Evolutionary conservation across 192 early-diverging fungal genomes (phyloP).

Genomic region (Coemansia sp.): DNA sequence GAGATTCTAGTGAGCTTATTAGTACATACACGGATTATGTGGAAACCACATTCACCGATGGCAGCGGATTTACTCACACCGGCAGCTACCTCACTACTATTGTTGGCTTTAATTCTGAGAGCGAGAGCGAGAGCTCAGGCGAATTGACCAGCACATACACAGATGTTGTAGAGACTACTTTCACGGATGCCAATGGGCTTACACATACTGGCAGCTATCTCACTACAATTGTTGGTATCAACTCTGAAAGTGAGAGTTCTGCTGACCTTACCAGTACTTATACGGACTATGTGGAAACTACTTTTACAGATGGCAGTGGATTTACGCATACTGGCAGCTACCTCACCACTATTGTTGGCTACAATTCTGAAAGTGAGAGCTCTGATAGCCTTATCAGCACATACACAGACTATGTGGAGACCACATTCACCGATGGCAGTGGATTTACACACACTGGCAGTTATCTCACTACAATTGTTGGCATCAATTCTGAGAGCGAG

Average conservation of each 20-base stretch:
- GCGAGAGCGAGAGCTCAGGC: neutral
- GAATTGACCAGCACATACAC: too few species aligned
- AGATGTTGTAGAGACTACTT: too few species aligned
- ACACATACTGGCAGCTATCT: too few species aligned
- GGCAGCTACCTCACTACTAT: too few species aligned
- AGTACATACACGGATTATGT: too few species aligned
- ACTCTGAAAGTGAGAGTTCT: conserved; percentile 1
- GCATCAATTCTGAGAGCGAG: neutral
- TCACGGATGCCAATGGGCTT: neutral
- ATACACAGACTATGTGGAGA: too few species aligned
- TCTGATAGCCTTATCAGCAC: neutral
- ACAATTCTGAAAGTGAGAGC: neutral
- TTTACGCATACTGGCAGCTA: too few species aligned
- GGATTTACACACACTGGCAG: neutral
- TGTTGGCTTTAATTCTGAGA: neutral
- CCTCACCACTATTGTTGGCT: too few species aligned
- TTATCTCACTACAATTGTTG: too few species aligned
- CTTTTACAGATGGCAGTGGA: neutral
- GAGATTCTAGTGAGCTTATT: neutral
- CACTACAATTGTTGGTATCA: too few species aligned
- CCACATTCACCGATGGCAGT: neutral
- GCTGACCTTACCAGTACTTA: too few species aligned
- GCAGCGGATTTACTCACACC: neutral
- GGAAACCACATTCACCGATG: neutral
- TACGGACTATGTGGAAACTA: too few species aligned